Evolutionary conservation across 2,329 filamentous ascomycete species (phyloP), one percentile per base, ranked within the genome.

Genomic region (Rhynchosporium secalis): DNA sequence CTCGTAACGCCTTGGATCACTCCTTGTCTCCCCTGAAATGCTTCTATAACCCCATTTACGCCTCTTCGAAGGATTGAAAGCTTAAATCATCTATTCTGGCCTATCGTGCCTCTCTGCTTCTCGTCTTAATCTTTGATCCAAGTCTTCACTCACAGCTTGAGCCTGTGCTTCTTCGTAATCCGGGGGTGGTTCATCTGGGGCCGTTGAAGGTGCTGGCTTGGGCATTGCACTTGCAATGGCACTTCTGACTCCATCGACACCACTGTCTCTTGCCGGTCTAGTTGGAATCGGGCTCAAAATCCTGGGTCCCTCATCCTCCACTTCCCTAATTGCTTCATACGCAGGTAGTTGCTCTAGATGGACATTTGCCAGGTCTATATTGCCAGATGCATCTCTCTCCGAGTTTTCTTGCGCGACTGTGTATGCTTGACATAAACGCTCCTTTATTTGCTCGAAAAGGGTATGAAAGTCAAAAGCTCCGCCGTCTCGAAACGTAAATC

Each of bases 381-480:
- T 59, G 38, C 58, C 79, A 28, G 75, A 75, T 46, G 79, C 70
- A 4, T 55, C 79, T 51, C 76, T 79, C 67, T 80, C 81, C n/a
- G 87, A 88, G 66, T 82, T 86, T 70, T 90, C 88, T 60, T 87
- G 78, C 38, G 88, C 87, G 62, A 90, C 83, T 61, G 95, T 90
- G 43, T 92, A 85, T 7, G 88, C 91, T 71, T 97, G 91, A 67
- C 89, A 84, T 61, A 96, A 78, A 6, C 92, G 84, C 73, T 96
- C 93, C 73, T 91, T 92, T 67, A 97, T 86, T 61, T 89, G 83
- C 71, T 96, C 91, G 72, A 93, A 96, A 58, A 85, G 85, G 56
- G 86, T 84, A 71, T 93, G 88, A 73, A 96, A 98, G 69, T 96
- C 92, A 75, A 90, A 95, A 62, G 93, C 93, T n/a, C 94, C 94